Percentiles rank a stretch among this genome's conserved stretches.
Conservation (phyloP, 495 filamentous ascomycete genomes). For the Penicillium bovifimosum region DNA sequence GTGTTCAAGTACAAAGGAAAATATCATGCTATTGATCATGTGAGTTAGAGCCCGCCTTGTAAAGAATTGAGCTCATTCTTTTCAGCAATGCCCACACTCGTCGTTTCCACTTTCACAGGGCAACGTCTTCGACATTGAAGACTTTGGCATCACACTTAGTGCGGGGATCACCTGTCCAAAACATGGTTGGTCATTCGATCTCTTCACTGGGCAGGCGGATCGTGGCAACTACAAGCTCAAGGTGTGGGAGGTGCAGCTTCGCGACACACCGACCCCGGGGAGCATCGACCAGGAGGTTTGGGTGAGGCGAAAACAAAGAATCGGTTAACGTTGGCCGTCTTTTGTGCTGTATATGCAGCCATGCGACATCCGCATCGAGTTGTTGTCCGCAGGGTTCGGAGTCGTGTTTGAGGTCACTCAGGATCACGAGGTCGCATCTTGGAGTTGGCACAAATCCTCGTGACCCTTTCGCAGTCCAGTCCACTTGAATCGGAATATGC, state of each 20-base stretch:
- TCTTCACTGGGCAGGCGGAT: slow-evolving; percentile 50
- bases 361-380: neutral
- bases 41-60: slow-evolving; percentile 25
- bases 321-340: slow-evolving; percentile 19
- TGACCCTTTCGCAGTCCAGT: too few species aligned
- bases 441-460: neutral
- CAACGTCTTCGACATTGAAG: slow-evolving; percentile 56
- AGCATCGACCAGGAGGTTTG: slow-evolving; percentile 48
- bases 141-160: slow-evolving; percentile 47
- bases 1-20: slow-evolving; percentile 54
- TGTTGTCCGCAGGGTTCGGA: neutral
- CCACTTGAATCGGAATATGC: too few species aligned
- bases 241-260: slow-evolving; percentile 54
- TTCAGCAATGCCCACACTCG: slow-evolving; percentile 56
- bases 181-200: slow-evolving; percentile 58
- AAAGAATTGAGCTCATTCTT: slow-evolving; percentile 6
- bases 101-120: slow-evolving; percentile 52
- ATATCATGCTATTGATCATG: slow-evolving; percentile 56
- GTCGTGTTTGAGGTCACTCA: neutral
- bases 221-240: slow-evolving; percentile 53
- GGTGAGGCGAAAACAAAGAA: slow-evolving; percentile 42
- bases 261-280: slow-evolving; percentile 25
- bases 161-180: slow-evolving; percentile 55
- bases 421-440: too few species aligned
- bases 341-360: neutral